Conservation (phyloP, 2,329 filamentous ascomycete genomes). For the Fusarium brevicatenulatum region DNA sequence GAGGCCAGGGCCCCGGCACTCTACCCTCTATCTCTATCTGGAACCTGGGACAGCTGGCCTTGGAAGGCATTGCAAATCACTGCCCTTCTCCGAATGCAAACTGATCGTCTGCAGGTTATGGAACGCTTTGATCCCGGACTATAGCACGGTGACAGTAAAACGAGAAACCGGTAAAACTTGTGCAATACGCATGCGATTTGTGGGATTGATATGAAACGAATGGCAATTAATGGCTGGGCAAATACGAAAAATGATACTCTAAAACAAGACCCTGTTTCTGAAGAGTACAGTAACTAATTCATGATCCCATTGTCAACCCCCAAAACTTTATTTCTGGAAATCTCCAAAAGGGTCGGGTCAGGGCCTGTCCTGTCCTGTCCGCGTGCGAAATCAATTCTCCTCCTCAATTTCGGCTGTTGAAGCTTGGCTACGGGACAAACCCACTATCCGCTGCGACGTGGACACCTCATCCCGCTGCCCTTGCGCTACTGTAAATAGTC, state of each 20-base stretch:
- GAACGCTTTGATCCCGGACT: slow-evolving; percentile 8
- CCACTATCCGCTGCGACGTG: slow-evolving; percentile 4
- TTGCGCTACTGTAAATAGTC: slow-evolving; percentile 35
- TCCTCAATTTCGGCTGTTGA: slow-evolving; percentile 40
- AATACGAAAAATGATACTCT: slow-evolving; percentile 14
- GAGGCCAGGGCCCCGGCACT: background rate
- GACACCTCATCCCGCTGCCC: background rate
- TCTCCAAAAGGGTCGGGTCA: slow-evolving; percentile 1
- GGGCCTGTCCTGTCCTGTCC: background rate
- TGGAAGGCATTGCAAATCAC: slow-evolving; percentile 12
- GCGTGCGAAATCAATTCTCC: background rate
- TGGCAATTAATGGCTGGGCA: background rate
- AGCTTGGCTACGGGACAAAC: slow-evolving; percentile 30
- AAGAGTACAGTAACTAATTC: background rate
- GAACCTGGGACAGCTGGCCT: slow-evolving; percentile 4
- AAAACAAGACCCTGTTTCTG: slow-evolving; percentile 26
- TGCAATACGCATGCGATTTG: slow-evolving; percentile 3
- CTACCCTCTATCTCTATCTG: background rate
- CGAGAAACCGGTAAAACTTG: slow-evolving; percentile 14
- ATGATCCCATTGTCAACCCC: slow-evolving; percentile 5
- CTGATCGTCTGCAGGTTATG: background rate
- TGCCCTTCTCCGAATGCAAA: background rate
- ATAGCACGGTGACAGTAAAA: slow-evolving; percentile 17
- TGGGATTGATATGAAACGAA: slow-evolving; percentile 15
- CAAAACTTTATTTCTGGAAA: slow-evolving; percentile 26